Conservation (phyloP, 2,329 filamentous ascomycete species). For the Cylindrodendrum hubeiense region DNA sequence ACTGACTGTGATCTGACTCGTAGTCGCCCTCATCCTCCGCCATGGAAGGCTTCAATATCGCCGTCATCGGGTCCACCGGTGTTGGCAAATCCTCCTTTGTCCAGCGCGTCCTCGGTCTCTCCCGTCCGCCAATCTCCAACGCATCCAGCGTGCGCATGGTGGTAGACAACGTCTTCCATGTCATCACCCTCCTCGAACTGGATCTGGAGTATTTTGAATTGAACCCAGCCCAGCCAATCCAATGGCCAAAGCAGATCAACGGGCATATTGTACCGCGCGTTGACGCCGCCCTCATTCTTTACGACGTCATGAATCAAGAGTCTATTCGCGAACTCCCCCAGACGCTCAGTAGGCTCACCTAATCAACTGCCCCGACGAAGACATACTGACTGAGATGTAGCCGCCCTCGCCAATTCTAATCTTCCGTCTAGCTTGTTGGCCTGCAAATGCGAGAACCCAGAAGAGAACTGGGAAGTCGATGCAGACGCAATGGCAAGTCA, state of each 20-base stretch:
- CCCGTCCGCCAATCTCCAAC: constrained; percentile 64
- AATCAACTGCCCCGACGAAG: background rate
- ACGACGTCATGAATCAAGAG: constrained; percentile 85
- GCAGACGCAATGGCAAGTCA: constrained; percentile 73
- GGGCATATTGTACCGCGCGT: constrained; percentile 80
- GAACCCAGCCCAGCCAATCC: constrained; percentile 66
- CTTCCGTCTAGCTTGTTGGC: constrained; percentile 86
- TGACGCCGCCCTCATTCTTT: constrained; percentile 87
- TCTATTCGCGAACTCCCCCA: constrained; percentile 81
- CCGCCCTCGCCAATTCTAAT: constrained; percentile 77
- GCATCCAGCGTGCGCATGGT: constrained; percentile 68
- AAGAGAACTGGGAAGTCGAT: constrained; percentile 78
- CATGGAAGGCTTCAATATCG: constrained; percentile 74
- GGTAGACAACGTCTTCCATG: constrained; percentile 69
- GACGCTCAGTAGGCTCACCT: constrained; percentile 73
- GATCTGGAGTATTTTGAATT: constrained; percentile 75
- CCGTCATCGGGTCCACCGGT: constrained; percentile 74
- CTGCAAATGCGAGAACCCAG: constrained; percentile 88
- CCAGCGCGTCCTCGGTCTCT: constrained; percentile 70
- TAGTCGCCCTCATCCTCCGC: constrained; percentile 48
- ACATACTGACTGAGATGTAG: constrained; percentile 57
- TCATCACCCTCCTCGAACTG: constrained; percentile 74
- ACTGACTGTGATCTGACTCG: constrained; percentile 41
- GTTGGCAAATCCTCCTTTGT: constrained; percentile 78
- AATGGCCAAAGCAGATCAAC: constrained; percentile 76